A percentile compares a stretch with the other conserved stretches of the same genome.
phyloP scores from a whole-genome alignment of 2,329 filamentous ascomycete species.

The Pyrenochaeta sp. region DNA sequence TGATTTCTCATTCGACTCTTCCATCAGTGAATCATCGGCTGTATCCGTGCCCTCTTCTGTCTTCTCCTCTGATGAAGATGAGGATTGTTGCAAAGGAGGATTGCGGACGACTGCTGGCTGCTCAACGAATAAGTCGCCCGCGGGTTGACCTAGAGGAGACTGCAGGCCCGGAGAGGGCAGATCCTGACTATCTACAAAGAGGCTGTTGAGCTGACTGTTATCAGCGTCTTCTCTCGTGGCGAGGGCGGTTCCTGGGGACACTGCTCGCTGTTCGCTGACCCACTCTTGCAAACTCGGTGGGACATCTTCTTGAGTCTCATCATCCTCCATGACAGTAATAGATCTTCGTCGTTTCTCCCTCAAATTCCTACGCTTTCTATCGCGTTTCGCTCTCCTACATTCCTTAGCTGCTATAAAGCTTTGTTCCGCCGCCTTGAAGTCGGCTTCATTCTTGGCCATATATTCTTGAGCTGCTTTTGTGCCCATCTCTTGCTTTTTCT shows the following conservation, averaged over 20 bases:
- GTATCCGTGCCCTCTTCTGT: background rate
- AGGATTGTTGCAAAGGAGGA: constrained; percentile 25
- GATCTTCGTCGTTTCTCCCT: constrained; percentile 7
- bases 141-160: background rate
- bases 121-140: background rate
- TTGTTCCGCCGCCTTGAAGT: constrained; percentile 14
- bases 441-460: constrained; percentile 14
- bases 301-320: constrained; percentile 24
- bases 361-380: constrained; percentile 25
- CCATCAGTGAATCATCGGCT: constrained; percentile 15
- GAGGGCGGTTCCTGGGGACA: background rate
- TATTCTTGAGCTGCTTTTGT: constrained; percentile 8
- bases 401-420: constrained; percentile 10
- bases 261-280: background rate
- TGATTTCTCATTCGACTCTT: constrained; percentile 8
- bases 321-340: constrained; percentile 5
- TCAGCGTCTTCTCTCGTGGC: background rate
- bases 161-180: background rate
- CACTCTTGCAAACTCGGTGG: constrained; percentile 9
- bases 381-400: constrained; percentile 21
- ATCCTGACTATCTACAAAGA: background rate
- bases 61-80: constrained; percentile 18
- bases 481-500: constrained; percentile 17
- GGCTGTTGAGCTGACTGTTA: constrained; percentile 17
- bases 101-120: constrained; percentile 12